Evolutionary conservation across 2,329 filamentous ascomycete species (phyloP).

Genomic region (Alternaria gansuensis): DNA sequence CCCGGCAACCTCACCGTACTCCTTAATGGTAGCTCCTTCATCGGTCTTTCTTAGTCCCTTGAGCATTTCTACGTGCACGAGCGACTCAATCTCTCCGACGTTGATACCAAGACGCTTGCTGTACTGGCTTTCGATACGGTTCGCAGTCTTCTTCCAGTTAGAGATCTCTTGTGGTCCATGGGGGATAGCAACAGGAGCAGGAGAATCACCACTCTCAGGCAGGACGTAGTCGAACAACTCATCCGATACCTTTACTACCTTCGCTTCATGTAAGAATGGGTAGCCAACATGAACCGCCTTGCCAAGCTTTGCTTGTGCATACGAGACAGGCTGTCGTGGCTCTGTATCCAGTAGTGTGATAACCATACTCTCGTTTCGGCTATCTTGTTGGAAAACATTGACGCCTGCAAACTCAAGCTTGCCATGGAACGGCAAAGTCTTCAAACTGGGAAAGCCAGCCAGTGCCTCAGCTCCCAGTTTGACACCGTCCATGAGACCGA

Average conservation of each 20-base stretch:
- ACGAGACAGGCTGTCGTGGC: constrained; percentile 71
- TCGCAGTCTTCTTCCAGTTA: constrained; percentile 84
- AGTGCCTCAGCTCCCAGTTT: constrained; percentile 84
- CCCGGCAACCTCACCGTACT: constrained; percentile 86
- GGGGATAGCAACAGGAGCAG: constrained; percentile 71
- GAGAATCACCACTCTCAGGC: constrained; percentile 65
- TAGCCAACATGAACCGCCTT: constrained; percentile 91
- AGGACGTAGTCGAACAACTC: constrained; percentile 90
- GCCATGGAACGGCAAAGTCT: constrained; percentile 84
- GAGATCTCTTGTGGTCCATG: constrained; percentile 80
- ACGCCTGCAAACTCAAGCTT: constrained; percentile 87
- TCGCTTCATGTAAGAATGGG: constrained; percentile 93
- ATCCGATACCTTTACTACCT: constrained; percentile 87
- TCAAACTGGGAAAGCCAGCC: constrained; percentile 90
- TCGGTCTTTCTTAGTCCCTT: constrained; percentile 91
- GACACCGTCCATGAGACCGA: constrained; percentile 83
- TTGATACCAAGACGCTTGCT: constrained; percentile 90
- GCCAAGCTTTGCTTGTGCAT: constrained; percentile 81
- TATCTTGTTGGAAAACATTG: constrained; percentile 94
- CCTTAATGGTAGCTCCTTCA: constrained; percentile 88
- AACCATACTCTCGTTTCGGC: constrained; percentile 95
- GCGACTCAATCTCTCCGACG: constrained; percentile 84
- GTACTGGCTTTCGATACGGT: constrained; percentile 84
- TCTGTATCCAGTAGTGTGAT: constrained; percentile 83
- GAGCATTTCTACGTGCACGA: constrained; percentile 92